These are phyloP conservation scores for Ogataea methylovora DNA, from an alignment of 805 yeast species.

Conservation along the genomic window DNA sequence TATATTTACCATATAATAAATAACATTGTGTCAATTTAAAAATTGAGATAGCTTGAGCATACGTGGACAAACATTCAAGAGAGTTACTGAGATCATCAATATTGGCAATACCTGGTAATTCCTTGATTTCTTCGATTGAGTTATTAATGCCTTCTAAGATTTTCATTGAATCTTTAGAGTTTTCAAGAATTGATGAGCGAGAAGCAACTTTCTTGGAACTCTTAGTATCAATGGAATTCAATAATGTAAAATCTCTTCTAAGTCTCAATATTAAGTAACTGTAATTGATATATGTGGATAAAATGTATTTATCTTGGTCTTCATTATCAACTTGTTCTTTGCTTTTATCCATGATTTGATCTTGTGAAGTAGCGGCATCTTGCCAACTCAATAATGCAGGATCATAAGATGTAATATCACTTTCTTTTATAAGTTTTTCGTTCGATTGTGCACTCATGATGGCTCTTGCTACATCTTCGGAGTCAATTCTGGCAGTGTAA, in stretches of 20 bases:
- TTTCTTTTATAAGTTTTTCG: conserved; percentile 22
- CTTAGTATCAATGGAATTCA: conserved; percentile 24
- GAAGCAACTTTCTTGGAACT: conserved; percentile 13
- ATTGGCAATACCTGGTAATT: conserved; percentile 87
- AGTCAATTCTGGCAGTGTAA: conserved; percentile 53
- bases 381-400: conserved; percentile 56
- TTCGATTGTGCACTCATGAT: conserved; percentile 35
- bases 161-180: conserved; percentile 36
- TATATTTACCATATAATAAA: conserved; percentile 29
- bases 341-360: conserved; percentile 41
- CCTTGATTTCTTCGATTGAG: conserved; percentile 54
- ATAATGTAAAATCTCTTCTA: conserved; percentile 57
- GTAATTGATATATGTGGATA: conserved; percentile 70
- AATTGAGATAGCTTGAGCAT: conserved; percentile 38
- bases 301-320: conserved; percentile 65
- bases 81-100: conserved; percentile 62
- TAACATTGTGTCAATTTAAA: conserved; percentile 38
- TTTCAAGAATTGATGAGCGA: conserved; percentile 19
- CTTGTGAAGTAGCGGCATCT: conserved; percentile 56
- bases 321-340: conserved; percentile 40
- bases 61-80: conserved; percentile 40
- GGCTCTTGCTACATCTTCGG: conserved; percentile 64
- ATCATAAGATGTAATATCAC: conserved; percentile 46
- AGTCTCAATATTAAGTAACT: conserved; percentile 57
- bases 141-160: conserved; percentile 43